Evolutionary conservation across 176 grass and related monocot species (phyloP).

Genomic region (Triticum timopheevii): DNA sequence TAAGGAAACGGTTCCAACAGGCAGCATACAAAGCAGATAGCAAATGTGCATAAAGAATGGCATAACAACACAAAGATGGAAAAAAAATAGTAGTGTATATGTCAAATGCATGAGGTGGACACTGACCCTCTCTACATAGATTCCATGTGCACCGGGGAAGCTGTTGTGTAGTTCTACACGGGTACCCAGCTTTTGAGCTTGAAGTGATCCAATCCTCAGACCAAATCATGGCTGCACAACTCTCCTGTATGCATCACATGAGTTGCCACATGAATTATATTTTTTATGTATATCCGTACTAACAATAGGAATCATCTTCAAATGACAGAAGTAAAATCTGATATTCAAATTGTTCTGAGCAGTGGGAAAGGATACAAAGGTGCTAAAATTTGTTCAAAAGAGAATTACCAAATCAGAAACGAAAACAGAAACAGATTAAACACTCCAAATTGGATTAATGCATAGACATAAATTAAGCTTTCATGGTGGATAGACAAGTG

Average conservation of each 20-base stretch:
- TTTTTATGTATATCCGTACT: too few species aligned
- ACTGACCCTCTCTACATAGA: constrained; percentile 23
- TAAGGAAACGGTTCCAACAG: neutral
- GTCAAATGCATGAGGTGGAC: neutral
- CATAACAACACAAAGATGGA: neutral
- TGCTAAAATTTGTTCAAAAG: too few species aligned
- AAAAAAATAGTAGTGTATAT: neutral
- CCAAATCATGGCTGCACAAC: constrained; percentile 18
- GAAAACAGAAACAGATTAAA: too few species aligned
- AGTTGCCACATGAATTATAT: too few species aligned
- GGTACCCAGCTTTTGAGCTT: neutral
- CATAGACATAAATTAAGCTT: neutral
- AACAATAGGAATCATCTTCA: neutral
- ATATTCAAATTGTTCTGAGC: too few species aligned
- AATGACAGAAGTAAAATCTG: too few species aligned
- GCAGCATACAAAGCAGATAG: neutral
- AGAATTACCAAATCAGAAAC: too few species aligned
- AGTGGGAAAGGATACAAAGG: too few species aligned
- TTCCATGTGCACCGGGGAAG: neutral
- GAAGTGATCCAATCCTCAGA: constrained; percentile 1
- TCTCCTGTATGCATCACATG: constrained; percentile 15
- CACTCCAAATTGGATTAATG: too few species aligned
- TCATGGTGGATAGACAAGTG: neutral
- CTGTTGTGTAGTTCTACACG: constrained; percentile 1
- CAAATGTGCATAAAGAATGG: neutral